Evolutionary conservation across 148 eudicot genomes (phyloP).

Genomic region (Selenicereus undatus): DNA sequence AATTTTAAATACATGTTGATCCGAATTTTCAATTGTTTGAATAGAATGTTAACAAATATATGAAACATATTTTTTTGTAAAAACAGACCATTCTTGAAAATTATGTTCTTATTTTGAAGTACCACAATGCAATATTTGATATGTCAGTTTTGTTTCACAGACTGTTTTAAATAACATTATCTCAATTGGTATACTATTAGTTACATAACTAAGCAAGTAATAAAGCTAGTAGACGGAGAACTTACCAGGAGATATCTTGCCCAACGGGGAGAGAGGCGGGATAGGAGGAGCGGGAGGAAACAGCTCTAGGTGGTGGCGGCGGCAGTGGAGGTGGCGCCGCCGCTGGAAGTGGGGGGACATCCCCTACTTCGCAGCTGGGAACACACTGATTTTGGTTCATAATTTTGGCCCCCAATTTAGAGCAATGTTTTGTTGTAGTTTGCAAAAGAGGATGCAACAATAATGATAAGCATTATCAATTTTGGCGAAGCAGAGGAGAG

Average conservation of each 20-base stretch:
- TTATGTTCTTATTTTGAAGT: too few species aligned
- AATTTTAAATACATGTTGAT: neutral
- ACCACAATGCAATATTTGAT: neutral
- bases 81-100: too few species aligned
- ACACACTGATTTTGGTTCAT: conserved; percentile 64
- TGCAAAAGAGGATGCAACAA: neutral
- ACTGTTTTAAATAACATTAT: neutral
- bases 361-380: conserved; percentile 53
- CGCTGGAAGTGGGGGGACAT: conserved; percentile 15
- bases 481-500: neutral
- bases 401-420: neutral
- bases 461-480: neutral
- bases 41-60: too few species aligned
- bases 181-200: neutral
- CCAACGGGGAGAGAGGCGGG: conserved; percentile 34
- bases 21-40: too few species aligned
- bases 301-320: neutral
- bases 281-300: conserved; percentile 23
- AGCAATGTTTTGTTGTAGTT: neutral
- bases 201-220: too few species aligned
- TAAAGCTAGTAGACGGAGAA: neutral
- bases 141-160: too few species aligned
- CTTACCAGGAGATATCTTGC: conserved; percentile 39
- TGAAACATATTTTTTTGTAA: too few species aligned
- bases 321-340: neutral